Percentiles rank a stretch among this genome's conserved stretches.
phyloP scores from a whole-genome alignment of 208 protist genomes.

The Blastocrithidia nonstop region DNA sequence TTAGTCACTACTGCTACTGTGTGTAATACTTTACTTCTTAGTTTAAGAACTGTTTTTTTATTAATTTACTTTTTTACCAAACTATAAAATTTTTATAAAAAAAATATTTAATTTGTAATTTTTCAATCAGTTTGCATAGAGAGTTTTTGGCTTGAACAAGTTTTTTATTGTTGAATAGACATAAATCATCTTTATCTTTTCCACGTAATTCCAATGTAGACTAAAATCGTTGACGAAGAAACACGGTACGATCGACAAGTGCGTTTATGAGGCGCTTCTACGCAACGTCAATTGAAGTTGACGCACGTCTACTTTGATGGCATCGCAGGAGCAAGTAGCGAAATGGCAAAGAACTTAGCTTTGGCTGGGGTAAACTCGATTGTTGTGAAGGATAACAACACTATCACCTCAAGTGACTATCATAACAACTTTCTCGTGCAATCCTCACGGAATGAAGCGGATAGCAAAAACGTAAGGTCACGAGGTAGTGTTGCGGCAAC shows the following conservation, averaged over 20 bases:
- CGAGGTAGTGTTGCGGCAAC: constrained; percentile 8
- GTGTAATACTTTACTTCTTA: no score
- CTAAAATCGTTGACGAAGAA: constrained; percentile 36
- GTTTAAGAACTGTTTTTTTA: no score
- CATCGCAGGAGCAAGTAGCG: constrained; percentile 32
- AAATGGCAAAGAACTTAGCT: constrained; percentile 84
- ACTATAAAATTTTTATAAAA: no score
- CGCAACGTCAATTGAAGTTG: constrained; percentile 69
- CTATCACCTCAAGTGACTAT: constrained; percentile 10
- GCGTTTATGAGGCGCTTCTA: constrained; percentile 81
- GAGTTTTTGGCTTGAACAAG: no score
- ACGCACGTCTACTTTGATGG: constrained; percentile 41
- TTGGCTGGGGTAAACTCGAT: constrained; percentile 75
- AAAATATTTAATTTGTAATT: no score
- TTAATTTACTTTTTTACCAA: no score
- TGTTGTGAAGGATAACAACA: constrained; percentile 16
- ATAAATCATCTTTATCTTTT: no score
- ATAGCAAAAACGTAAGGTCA: constrained; percentile 1
- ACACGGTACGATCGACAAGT: constrained; percentile 89
- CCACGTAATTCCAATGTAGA: no score
- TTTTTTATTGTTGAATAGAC: no score
- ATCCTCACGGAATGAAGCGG: constrained; percentile 7
- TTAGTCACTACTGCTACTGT: no score
- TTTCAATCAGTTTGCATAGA: no score
- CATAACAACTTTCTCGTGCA: constrained; percentile 52